Percentiles rank a stretch among this genome's conserved stretches.
Conservation (phyloP, 1,284 basidiomycete genomes). For the Sparassis latifolia region DNA sequence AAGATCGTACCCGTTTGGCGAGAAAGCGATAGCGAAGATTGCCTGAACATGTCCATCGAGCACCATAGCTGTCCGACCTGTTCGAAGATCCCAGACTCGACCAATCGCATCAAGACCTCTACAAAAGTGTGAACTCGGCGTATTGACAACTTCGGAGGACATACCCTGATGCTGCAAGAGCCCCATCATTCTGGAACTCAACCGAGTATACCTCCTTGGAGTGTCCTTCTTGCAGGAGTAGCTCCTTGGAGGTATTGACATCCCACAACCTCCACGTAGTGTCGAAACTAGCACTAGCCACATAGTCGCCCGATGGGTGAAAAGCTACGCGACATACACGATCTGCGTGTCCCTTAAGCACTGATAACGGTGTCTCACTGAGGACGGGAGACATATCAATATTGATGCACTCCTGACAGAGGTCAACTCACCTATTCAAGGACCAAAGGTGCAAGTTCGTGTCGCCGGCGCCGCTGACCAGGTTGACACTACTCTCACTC, state of each 20-base stretch:
- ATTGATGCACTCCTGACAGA: neutral
- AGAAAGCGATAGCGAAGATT: slow-evolving; percentile 89
- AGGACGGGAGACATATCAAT: slow-evolving; percentile 2
- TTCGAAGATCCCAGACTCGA: slow-evolving; percentile 94
- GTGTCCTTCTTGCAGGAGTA: slow-evolving; percentile 94
- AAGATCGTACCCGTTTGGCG: slow-evolving; percentile 80
- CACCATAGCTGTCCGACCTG: slow-evolving; percentile 96
- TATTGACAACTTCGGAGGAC: slow-evolving; percentile 16
- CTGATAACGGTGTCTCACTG: slow-evolving; percentile 76
- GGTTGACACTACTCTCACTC: slow-evolving; percentile 64
- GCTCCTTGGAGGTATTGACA: slow-evolving; percentile 71
- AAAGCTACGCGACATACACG: slow-evolving; percentile 93
- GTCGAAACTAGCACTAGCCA: slow-evolving; percentile 95
- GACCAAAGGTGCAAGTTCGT: slow-evolving; percentile 87
- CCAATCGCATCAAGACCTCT: slow-evolving; percentile 97
- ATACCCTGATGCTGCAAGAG: slow-evolving; percentile 88
- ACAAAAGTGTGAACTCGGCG: slow-evolving; percentile 6
- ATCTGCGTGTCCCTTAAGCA: slow-evolving; percentile 83
- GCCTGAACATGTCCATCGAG: slow-evolving; percentile 95
- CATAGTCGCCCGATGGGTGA: slow-evolving; percentile 90
- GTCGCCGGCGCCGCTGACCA: slow-evolving; percentile 91
- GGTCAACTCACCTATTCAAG: slow-evolving; percentile 56
- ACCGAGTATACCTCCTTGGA: slow-evolving; percentile 95
- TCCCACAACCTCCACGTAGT: slow-evolving; percentile 99
- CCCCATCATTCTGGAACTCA: slow-evolving; percentile 94